Base-by-base conservation (phyloP, 78 protist species). In the Salpingoeca rosetta region DNA sequence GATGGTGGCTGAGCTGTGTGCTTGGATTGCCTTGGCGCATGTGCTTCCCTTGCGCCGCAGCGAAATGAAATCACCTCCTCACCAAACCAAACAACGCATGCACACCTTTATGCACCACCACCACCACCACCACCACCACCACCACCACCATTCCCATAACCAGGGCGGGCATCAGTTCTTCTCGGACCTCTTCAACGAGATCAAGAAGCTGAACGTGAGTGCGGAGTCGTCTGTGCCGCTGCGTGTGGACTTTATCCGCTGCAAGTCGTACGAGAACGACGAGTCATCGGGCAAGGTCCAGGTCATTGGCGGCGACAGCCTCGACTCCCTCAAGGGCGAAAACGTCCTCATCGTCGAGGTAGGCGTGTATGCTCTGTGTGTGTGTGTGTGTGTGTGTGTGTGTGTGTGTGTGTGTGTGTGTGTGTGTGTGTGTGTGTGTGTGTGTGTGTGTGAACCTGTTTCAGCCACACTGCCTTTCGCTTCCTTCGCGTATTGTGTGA, bases 241-340 rank as follows among this genome's bases (percentile, higher is more conserved):
- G 35, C 22, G 57, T 10, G 39, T 83, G 40, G 77, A 83, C 74
- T 83, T 83, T 45, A 57, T 83, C 39, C 85, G 85, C 44, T 27
- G 10, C 77, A 83, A 83, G 85, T 35, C 44, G 31, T 83, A 83
- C 41, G 57, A 83, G 39, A 57, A 83, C 77, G 77, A 45, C 44
- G 26, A 56, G 40, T 35, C 44, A 24, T 35, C 85, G 12, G 85
- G 85, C 17, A 27, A 83, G 35, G 85, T 83, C 28, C 36, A 56
- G 40, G 57, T 83, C 57, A 22, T 31, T 35, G 85, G 85, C 43
- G 42, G 28, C 40, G 73, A 83, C 35, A 24, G 17, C 65, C 7
- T 83, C 37, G 37, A 38, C 35, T 24, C 26, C 37, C 75, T 83
- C 35, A 25, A 25, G 11, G 85, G 85, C 22, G 10, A 57, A 42